Evolutionary conservation across 495 filamentous ascomycete species (phyloP).

Genomic region (Penicillium pancosmium): DNA sequence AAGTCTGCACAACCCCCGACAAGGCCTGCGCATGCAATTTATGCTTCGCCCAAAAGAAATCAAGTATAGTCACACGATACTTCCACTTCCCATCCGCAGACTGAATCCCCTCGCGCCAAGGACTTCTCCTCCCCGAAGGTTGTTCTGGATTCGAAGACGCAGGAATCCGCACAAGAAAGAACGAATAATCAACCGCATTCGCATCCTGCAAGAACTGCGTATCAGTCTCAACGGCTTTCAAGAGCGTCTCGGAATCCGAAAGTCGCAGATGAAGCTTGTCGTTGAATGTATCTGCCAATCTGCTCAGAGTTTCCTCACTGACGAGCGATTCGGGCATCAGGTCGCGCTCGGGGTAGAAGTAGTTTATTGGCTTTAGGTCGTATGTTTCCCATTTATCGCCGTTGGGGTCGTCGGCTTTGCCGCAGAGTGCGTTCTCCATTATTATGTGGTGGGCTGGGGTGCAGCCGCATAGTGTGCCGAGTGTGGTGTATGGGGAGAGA

Average conservation of each 20-base stretch:
- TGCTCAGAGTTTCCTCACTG: slow-evolving; percentile 58
- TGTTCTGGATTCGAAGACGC: slow-evolving; percentile 32
- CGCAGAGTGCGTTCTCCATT: slow-evolving; percentile 72
- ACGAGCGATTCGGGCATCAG: slow-evolving; percentile 60
- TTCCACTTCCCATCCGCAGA: slow-evolving; percentile 64
- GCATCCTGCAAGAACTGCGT: slow-evolving; percentile 59
- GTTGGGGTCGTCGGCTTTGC: slow-evolving; percentile 44
- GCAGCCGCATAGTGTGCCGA: slow-evolving; percentile 57
- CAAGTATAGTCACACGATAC: slow-evolving; percentile 63
- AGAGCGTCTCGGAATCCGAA: slow-evolving; percentile 54
- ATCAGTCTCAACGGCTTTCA: slow-evolving; percentile 53
- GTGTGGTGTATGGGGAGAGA: slow-evolving; percentile 49
- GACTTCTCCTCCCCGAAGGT: slow-evolving; percentile 30
- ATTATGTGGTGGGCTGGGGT: slow-evolving; percentile 69
- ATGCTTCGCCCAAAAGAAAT: slow-evolving; percentile 76
- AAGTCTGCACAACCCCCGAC: slow-evolving; percentile 62
- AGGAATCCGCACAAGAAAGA: slow-evolving; percentile 64
- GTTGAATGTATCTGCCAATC: slow-evolving; percentile 63
- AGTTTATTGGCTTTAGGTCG: slow-evolving; percentile 71
- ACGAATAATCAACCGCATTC: slow-evolving; percentile 70
- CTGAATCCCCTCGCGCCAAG: slow-evolving; percentile 59
- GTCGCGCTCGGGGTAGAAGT: slow-evolving; percentile 73
- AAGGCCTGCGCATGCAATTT: slow-evolving; percentile 61
- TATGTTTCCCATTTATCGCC: slow-evolving; percentile 63
- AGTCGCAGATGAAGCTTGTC: slow-evolving; percentile 61